A percentile compares a stretch with the other conserved stretches of the same genome.
Evolutionary conservation across 2,329 filamentous ascomycete genomes (phyloP).

Genomic region (Grosmannia serpens): DNA sequence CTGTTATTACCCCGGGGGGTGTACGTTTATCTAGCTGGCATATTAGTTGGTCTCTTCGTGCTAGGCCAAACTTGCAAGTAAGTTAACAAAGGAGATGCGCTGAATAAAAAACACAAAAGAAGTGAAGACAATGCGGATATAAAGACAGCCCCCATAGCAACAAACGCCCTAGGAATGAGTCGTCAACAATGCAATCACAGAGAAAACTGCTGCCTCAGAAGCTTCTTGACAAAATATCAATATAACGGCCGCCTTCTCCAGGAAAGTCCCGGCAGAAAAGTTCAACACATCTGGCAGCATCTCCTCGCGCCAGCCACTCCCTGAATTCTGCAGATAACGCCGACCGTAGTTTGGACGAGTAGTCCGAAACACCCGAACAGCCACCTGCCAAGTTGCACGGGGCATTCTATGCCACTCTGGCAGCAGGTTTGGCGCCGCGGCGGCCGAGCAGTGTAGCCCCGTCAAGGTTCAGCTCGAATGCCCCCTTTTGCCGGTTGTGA

Average conservation of each 20-base stretch:
- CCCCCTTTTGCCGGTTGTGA: constrained; percentile 57
- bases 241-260: not conserved
- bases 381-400: not conserved
- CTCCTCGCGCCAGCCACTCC: not conserved
- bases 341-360: not conserved
- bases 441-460: constrained; percentile 82
- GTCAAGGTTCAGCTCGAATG: constrained; percentile 85
- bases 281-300: not conserved
- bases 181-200: not conserved
- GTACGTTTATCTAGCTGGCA: not conserved
- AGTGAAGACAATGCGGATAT: not conserved
- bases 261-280: not conserved
- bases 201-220: not conserved
- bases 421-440: constrained; percentile 41
- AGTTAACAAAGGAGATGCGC: constrained; percentile 5
- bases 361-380: not conserved
- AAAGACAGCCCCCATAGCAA: not conserved
- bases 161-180: not conserved
- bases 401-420: constrained; percentile 25
- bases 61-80: not conserved
- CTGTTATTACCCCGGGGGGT: not conserved
- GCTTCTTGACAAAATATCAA: not conserved
- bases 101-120: not conserved
- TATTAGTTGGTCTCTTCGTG: not conserved
- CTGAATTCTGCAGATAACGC: not conserved